These are phyloP conservation scores for Cordyceps cateniannulata DNA, from an alignment of 2,329 filamentous ascomycete genomes.

Conservation along the genomic window DNA sequence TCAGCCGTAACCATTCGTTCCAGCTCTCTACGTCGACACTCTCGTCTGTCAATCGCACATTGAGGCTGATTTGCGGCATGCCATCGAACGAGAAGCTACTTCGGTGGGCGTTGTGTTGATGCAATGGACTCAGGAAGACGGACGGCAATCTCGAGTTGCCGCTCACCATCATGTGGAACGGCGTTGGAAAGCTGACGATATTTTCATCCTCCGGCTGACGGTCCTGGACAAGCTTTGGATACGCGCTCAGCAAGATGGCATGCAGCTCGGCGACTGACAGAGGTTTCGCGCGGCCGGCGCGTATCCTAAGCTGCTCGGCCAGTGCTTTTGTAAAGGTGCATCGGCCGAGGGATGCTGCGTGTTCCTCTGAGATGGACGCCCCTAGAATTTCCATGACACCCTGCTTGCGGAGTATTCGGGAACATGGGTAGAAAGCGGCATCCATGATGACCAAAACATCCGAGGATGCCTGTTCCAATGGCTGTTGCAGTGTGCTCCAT, in stretches of 20 bases:
- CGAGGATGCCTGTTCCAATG: conserved; percentile 47
- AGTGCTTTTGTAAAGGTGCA: conserved; percentile 47
- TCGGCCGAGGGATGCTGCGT: conserved; percentile 40
- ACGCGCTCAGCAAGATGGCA: conserved; percentile 44
- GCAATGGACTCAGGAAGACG: conserved; percentile 47
- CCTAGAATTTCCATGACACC: conserved; percentile 52
- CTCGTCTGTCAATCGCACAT: conserved; percentile 45
- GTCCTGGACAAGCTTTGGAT: conserved; percentile 47
- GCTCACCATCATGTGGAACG: conserved; percentile 50
- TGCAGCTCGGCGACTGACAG: conserved; percentile 49
- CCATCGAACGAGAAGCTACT: conserved; percentile 35
- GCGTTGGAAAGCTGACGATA: conserved; percentile 44
- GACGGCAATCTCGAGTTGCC: conserved; percentile 48
- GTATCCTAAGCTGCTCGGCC: conserved; percentile 41
- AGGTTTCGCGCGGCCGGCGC: conserved; percentile 37
- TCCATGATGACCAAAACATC: conserved; percentile 55
- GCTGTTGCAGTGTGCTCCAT: conserved; percentile 51
- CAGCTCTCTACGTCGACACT: conserved; percentile 46
- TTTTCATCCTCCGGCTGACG: conserved; percentile 40
- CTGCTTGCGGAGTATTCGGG: conserved; percentile 43
- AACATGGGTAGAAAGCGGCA: conserved; percentile 50
- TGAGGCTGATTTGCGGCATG: conserved; percentile 43
- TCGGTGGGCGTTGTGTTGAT: conserved; percentile 32
- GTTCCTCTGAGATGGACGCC: conserved; percentile 47
- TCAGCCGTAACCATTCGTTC: conserved; percentile 52